Base-by-base conservation (phyloP, 164 flowering plant genomes). In the Pachysandra terminalis region DNA sequence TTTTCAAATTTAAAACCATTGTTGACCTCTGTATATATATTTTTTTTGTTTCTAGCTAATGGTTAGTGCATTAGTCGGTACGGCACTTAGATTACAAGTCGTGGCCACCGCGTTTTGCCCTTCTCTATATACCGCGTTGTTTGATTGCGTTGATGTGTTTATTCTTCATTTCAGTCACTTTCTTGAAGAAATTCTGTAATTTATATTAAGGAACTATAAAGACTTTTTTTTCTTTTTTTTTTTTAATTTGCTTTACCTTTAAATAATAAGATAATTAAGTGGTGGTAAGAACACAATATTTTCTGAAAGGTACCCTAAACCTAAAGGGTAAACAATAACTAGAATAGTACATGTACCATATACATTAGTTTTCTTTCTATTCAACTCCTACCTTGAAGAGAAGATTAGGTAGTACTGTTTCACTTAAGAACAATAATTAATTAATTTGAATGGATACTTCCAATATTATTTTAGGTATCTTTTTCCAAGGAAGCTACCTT, bases 401-500 rank as follows among this genome's bases (percentile, higher is more conserved):
- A 37, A 40, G 45, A 10, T 5, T 40, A 10, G 45, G n/a, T n/a
- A n/a, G 45, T 40, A 10, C 10, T 40, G 45, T 40, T 10, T 5
- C 45, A 40, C 10, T 40, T 40, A 5, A 10, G 45, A 40, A 40
- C 5, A 40, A 40, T 40, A 10, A 40, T 40, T 40, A 5, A 40
- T n/a, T n/a, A n/a, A 32, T 5, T 45, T 45, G 51, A 15, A 45
- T 15, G 51, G 51, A 45, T 12, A 45, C 10, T 10, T 45, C 45
- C 45, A 40, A 5, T 40, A 5, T 40, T 40, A 16, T n/a, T n/a
- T n/a, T n/a, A 56, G 54, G 53, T 25, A 25, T 9, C 28, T 27
- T 48, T 68, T 68, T 68, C 65, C 60, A 68, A 61, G 23, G 23
- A 57, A 59, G 55, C 19, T 9, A 58, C 19, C 21, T 5, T 17